A percentile compares a stretch with the other conserved stretches of the same genome.
Conservation (phyloP, 768 basidiomycete genomes). For the Lactarius indigo region DNA sequence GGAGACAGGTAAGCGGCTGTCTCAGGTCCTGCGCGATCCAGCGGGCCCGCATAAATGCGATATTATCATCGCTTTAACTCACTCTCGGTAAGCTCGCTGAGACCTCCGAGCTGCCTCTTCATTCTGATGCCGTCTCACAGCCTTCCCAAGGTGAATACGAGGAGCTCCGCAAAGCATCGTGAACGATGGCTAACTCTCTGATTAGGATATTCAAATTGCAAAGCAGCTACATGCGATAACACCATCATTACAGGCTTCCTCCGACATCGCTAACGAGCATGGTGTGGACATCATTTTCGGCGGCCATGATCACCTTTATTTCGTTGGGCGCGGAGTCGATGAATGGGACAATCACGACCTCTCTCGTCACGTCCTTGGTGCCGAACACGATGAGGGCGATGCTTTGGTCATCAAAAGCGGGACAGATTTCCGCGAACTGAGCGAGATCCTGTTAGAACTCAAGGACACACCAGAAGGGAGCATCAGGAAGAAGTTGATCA, state of each 20-base stretch:
- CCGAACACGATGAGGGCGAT: conserved; percentile 69
- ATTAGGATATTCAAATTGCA: conserved; percentile 67
- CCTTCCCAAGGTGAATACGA: conserved; percentile 33
- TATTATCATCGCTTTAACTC: conserved; percentile 81
- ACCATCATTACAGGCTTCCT: conserved; percentile 45
- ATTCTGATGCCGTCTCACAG: conserved; percentile 19
- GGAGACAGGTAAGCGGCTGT: conserved; percentile 68
- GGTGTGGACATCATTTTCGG: conserved; percentile 84
- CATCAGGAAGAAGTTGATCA: conserved; percentile 63
- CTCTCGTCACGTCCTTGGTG: conserved; percentile 51
- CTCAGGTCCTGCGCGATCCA: conserved; percentile 67
- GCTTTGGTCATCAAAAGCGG: conserved; percentile 81
- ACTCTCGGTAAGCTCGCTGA: conserved; percentile 53
- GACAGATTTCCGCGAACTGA: conserved; percentile 84
- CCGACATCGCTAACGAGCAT: conserved; percentile 49
- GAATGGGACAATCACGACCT: conserved; percentile 66
- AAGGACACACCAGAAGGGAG: conserved; percentile 56
- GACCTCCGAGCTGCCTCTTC: background rate
- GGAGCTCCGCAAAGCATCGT: background rate
- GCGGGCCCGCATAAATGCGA: conserved; percentile 69
- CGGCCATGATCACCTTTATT: conserved; percentile 88
- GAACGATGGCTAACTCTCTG: background rate
- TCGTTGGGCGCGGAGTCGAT: conserved; percentile 59
- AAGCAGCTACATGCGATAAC: conserved; percentile 61
- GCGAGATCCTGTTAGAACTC: conserved; percentile 66